These are phyloP conservation scores for Usnea hakonensis DNA, from an alignment of 495 filamentous ascomycete genomes.

Conservation along the genomic window DNA sequence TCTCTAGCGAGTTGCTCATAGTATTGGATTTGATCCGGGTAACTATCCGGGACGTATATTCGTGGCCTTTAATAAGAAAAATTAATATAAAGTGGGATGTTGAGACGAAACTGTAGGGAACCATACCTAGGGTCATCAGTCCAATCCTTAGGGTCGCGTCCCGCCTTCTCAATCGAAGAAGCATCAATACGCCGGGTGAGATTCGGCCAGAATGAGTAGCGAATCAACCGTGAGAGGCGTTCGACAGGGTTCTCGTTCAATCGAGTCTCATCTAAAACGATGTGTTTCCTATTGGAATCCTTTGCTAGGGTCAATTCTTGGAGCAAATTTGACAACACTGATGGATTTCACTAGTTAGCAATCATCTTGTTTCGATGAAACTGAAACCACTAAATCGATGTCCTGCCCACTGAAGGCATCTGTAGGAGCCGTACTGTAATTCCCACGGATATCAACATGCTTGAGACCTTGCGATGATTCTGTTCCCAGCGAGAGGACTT, in stretches of 20 bases:
- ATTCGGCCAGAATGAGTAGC: conserved; percentile 79
- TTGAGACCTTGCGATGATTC: conserved; percentile 76
- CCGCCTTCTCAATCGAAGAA: conserved; percentile 76
- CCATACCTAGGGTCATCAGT: conserved; percentile 66
- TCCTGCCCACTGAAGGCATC: background rate
- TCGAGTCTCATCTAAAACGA: conserved; percentile 80
- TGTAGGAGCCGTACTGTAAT: background rate
- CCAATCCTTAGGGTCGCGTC: conserved; percentile 63
- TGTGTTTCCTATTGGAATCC: conserved; percentile 73
- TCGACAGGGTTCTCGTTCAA: conserved; percentile 90
- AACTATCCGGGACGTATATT: conserved; percentile 78
- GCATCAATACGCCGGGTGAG: conserved; percentile 83
- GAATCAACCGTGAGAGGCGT: conserved; percentile 75
- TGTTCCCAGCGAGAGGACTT: conserved; percentile 81
- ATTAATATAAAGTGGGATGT: too few species aligned
- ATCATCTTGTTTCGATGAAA: too few species aligned
- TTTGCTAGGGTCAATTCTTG: conserved; percentile 89
- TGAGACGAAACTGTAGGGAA: too few species aligned
- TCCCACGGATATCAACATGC: conserved; percentile 68
- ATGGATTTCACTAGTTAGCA: background rate
- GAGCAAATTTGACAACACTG: conserved; percentile 73
- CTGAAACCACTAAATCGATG: background rate
- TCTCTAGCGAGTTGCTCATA: conserved; percentile 69
- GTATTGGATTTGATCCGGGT: conserved; percentile 80
- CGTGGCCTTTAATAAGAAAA: too few species aligned